Evolutionary conservation across 768 basidiomycete genomes (phyloP).

Genomic region (Ramaria rubella): DNA sequence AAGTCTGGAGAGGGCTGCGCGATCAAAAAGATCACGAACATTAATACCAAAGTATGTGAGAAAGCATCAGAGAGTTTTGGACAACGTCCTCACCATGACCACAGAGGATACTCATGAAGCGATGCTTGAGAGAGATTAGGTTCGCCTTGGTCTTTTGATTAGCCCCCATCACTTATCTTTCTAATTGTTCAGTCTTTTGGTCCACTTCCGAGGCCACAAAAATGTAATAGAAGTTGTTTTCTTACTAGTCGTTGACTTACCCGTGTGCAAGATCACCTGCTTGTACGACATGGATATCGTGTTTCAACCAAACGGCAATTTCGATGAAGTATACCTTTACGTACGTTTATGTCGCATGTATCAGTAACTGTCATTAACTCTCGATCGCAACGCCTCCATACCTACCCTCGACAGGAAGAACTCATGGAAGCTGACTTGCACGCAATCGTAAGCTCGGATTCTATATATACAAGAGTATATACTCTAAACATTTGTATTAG

Average conservation of each 20-base stretch:
- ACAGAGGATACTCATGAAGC: slow-evolving; percentile 91
- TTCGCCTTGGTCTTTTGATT: slow-evolving; percentile 21
- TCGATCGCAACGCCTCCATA: not conserved
- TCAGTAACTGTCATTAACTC: not conserved
- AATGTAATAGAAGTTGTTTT: slow-evolving; percentile 52
- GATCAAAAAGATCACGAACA: slow-evolving; percentile 95
- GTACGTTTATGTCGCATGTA: slow-evolving; percentile 35
- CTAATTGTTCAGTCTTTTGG: slow-evolving; percentile 56
- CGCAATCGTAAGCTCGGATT: slow-evolving; percentile 66
- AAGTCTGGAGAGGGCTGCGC: slow-evolving; percentile 83
- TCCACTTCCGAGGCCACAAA: slow-evolving; percentile 98
- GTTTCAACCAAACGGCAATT: slow-evolving; percentile 83
- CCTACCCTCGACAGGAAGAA: slow-evolving; percentile 63
- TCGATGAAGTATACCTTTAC: slow-evolving; percentile 94
- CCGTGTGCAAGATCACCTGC: slow-evolving; percentile 69
- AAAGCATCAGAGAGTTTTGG: not conserved
- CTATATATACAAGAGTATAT: not conserved
- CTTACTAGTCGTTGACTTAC: slow-evolving; percentile 5
- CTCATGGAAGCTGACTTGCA: slow-evolving; percentile 99
- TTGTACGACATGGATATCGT: slow-evolving; percentile 99
- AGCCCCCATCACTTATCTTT: not conserved
- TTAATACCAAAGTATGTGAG: slow-evolving; percentile 69
- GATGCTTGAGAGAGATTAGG: slow-evolving; percentile 94
- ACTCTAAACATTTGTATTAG: slow-evolving; percentile 30
- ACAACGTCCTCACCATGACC: slow-evolving; percentile 15